These are phyloP conservation scores for Dorcoceras hygrometricum DNA, from an alignment of 257 asterid species.

Conservation along the genomic window DNA sequence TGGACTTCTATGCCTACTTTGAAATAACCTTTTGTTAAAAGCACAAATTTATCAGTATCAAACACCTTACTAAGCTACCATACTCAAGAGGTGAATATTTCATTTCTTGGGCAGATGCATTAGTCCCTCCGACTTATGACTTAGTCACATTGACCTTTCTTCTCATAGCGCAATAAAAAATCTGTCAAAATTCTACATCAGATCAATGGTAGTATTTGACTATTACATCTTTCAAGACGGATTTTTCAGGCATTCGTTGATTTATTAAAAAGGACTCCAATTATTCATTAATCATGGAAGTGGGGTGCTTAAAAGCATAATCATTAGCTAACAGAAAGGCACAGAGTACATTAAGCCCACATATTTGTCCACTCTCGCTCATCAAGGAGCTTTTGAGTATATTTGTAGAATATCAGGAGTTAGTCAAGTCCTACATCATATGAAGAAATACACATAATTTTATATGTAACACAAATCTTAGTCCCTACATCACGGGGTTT, in stretches of 20 bases:
- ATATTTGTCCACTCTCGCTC: slow-evolving; percentile 3
- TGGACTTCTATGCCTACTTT: neutral
- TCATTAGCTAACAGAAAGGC: neutral
- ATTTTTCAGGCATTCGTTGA: neutral
- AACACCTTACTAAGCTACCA: neutral
- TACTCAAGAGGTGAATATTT: neutral
- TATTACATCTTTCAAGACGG: neutral
- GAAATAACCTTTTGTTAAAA: neutral
- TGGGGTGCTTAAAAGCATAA: neutral
- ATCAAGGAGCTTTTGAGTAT: neutral
- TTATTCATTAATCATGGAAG: neutral
- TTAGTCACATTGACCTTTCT: neutral
- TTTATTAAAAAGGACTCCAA: neutral
- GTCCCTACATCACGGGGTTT: neutral
- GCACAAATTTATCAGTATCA: neutral
- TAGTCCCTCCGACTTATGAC: neutral
- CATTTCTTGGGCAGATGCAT: neutral
- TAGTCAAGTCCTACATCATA: slow-evolving; percentile 8
- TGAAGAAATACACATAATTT: neutral
- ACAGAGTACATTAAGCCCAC: neutral
- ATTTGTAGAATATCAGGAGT: slow-evolving; percentile 2
- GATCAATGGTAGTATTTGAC: neutral
- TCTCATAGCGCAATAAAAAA: neutral
- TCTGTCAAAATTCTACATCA: slow-evolving; percentile 10
- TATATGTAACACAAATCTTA: slow-evolving; percentile 15